These are phyloP conservation scores for Pythium coloratum DNA, from an alignment of 352 stramenopile genomes.

Conservation along the genomic window DNA sequence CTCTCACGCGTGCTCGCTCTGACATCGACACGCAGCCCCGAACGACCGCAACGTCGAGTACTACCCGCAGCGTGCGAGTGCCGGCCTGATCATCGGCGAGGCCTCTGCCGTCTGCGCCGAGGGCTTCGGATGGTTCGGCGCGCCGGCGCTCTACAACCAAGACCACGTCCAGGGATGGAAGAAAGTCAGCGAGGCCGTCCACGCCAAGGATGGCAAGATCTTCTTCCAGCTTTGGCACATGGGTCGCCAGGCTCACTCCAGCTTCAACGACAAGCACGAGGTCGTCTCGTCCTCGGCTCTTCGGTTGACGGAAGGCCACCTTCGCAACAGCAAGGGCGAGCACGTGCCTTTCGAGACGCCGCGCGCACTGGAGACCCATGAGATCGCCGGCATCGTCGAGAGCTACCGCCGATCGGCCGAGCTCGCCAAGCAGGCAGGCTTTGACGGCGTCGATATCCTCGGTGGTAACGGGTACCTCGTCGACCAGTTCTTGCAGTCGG, in stretches of 20 bases:
- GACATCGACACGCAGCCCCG: not conserved
- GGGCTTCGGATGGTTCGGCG: conserved; percentile 14
- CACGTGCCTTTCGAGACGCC: conserved; percentile 36
- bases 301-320: not conserved
- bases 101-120: conserved; percentile 3
- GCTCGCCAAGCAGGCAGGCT: conserved; percentile 44
- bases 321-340: conserved; percentile 1
- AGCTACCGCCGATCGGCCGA: conserved; percentile 46
- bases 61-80: conserved; percentile 23
- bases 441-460: conserved; percentile 56
- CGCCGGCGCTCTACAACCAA: conserved; percentile 24
- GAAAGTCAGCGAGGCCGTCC: not conserved
- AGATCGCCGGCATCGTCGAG: conserved; percentile 53
- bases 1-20: conserved; percentile 28
- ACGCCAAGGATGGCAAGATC: conserved; percentile 14
- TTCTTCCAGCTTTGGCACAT: conserved; percentile 71
- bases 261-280: conserved; percentile 28
- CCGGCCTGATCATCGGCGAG: conserved; percentile 37
- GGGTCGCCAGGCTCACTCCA: conserved; percentile 45
- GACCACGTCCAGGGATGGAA: conserved; percentile 11
- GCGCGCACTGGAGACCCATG: conserved; percentile 45
- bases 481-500: conserved; percentile 72
- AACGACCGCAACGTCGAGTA: not conserved
- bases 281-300: conserved; percentile 33
- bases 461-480: conserved; percentile 74